Evolutionary conservation across 805 yeast genomes (phyloP).

Genomic region (Candida krabiensis): DNA sequence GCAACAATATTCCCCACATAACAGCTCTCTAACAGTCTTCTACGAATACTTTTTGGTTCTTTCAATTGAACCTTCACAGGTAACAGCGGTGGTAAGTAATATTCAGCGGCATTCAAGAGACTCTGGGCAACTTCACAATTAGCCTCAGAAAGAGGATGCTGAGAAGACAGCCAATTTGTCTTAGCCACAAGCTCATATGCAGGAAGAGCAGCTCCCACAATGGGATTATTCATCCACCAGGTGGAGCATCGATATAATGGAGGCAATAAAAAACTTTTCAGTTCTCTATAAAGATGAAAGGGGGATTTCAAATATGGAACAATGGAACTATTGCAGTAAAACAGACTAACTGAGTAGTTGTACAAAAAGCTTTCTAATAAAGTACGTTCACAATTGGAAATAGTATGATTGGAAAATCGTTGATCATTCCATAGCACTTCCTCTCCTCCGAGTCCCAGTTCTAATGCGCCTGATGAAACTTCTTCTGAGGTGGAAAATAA

Average conservation of each 20-base stretch:
- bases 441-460: too few species aligned
- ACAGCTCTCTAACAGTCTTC: not conserved
- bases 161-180: conserved; percentile 30
- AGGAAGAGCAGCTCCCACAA: conserved; percentile 38
- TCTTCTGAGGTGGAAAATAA: too few species aligned
- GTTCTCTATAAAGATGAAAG: not conserved
- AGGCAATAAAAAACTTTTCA: not conserved
- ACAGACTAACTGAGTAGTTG: not conserved
- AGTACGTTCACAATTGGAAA: too few species aligned
- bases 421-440: too few species aligned
- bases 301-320: not conserved
- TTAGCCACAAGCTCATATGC: conserved; percentile 35
- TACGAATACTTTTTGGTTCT: not conserved
- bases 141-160: not conserved
- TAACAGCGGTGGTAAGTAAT: too few species aligned
- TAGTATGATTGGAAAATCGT: too few species aligned
- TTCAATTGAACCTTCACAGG: too few species aligned
- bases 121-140: too few species aligned
- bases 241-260: conserved; percentile 2
- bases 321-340: not conserved
- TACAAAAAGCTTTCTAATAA: conserved; percentile 1
- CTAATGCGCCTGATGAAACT: too few species aligned
- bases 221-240: conserved; percentile 43
- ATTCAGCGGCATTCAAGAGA: too few species aligned
- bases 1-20: not conserved